phyloP scores from a whole-genome alignment of 2,329 filamentous ascomycete genomes.

The Lachnum nothofagi region DNA sequence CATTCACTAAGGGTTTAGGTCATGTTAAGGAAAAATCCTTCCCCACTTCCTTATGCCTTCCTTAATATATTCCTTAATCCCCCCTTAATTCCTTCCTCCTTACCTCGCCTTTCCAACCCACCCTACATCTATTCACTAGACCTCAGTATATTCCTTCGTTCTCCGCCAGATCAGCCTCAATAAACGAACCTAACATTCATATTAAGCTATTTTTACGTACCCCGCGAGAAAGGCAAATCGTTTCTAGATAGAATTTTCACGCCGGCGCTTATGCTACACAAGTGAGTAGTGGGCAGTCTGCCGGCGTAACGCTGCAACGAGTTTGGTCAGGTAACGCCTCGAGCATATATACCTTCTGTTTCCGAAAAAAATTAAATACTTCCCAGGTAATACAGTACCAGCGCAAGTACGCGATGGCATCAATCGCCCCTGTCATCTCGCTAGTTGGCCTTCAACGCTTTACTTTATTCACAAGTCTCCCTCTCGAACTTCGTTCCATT shows the following conservation, averaged over 20 bases:
- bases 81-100: too few relatives aligned
- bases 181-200: too few relatives aligned
- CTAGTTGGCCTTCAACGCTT: constrained; percentile 7
- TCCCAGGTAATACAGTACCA: not conserved
- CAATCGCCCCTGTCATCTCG: not conserved
- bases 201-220: too few relatives aligned
- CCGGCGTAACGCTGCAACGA: not conserved
- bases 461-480: constrained; percentile 6
- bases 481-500: constrained; percentile 10
- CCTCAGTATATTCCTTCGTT: too few relatives aligned
- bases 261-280: not conserved
- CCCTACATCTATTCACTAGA: too few relatives aligned
- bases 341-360: not conserved
- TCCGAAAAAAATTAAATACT: not conserved
- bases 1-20: too few relatives aligned
- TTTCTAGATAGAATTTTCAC: not conserved
- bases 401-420: not conserved
- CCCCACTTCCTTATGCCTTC: too few relatives aligned
- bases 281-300: not conserved
- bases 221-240: too few relatives aligned
- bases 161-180: too few relatives aligned
- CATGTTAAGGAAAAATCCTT: too few relatives aligned
- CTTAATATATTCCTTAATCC: too few relatives aligned
- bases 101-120: too few relatives aligned
- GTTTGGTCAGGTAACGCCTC: not conserved